Base-by-base conservation (phyloP, 2,329 filamentous ascomycete species). In the Stromatinia cepivora region DNA sequence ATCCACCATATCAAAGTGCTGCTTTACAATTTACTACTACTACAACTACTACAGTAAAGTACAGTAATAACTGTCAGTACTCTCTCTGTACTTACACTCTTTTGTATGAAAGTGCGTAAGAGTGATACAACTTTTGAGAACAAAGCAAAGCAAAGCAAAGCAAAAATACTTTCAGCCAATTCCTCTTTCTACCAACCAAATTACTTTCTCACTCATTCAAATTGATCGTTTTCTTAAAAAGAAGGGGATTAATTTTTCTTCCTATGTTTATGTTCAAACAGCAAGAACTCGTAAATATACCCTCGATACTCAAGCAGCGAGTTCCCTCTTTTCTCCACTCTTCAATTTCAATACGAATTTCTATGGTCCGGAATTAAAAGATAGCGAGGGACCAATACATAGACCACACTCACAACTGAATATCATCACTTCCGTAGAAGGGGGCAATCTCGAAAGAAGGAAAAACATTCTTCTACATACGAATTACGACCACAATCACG, bases 291-390 rank as follows among this genome's bases (percentile, higher is more conserved):
- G 46, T 64, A 64, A 52, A 28, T 59, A 63, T 52, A 63, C 13
- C 42, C 22, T 48, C 42, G 42, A 63, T 36, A 28, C n/a, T 25
- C n/a, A 64, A 50, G 59, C 59, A 63, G 50, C 61, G 31, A 39
- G 31, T 28, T 52, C 61, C 46, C 46, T 53, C n/a, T 39, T 53
- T 64, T 64, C 61, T 64, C 61, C 61, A 64, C 61, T 63, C 61
- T 64, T 39, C 61, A 63, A 63, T 64, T 42, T 52, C 61, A 50
- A 64, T 64, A 64, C 61, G 61, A 64, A 64, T 52, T 64, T 64
- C 61, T 64, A 64, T 64, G 46, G 46, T 52, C 46, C 61, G 61
- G 61, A 64, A 64, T 64, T 52, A 28, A 52, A 63, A 52, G 52
- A 64, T 52, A 52, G 46, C 48, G 59, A 64, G 61, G 61, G 61